These are phyloP conservation scores for Punica granatum DNA, from an alignment of 345 rosid species.

Conservation along the genomic window DNA sequence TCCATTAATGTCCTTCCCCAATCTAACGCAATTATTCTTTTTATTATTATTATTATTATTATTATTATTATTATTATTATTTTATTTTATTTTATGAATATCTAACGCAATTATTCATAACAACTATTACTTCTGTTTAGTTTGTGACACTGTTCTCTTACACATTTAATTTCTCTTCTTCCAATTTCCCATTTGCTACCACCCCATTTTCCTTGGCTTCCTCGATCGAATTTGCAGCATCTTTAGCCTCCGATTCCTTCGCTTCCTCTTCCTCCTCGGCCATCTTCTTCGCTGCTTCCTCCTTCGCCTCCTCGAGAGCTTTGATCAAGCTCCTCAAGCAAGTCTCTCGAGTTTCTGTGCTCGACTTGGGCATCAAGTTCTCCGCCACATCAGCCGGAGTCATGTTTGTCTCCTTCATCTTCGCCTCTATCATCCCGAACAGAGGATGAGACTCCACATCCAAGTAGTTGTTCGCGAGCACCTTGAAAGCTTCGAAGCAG, in stretches of 20 bases:
- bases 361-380: slow-evolving; percentile 13
- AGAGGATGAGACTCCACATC: slow-evolving; percentile 5
- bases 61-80: no score
- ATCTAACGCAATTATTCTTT: no score
- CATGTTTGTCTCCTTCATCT: slow-evolving; percentile 6
- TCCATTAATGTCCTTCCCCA: no score
- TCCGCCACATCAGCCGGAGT: slow-evolving; percentile 18
- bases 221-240: not conserved
- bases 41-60: no score
- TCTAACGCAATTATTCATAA: not conserved
- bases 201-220: not conserved
- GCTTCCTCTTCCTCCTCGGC: slow-evolving; percentile 6
- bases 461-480: slow-evolving; percentile 12
- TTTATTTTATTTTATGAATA: no score
- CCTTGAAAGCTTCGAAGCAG: slow-evolving; percentile 12
- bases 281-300: not conserved
- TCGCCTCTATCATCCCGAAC: not conserved
- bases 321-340: slow-evolving; percentile 9
- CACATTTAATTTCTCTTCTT: not conserved
- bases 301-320: slow-evolving; percentile 5
- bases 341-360: not conserved
- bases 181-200: not conserved
- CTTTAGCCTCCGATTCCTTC: not conserved
- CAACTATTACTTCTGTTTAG: no score
- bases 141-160: not conserved